Base-by-base conservation (phyloP, 2,329 filamentous ascomycete species). In the Microdochium trichocladiopsis region DNA sequence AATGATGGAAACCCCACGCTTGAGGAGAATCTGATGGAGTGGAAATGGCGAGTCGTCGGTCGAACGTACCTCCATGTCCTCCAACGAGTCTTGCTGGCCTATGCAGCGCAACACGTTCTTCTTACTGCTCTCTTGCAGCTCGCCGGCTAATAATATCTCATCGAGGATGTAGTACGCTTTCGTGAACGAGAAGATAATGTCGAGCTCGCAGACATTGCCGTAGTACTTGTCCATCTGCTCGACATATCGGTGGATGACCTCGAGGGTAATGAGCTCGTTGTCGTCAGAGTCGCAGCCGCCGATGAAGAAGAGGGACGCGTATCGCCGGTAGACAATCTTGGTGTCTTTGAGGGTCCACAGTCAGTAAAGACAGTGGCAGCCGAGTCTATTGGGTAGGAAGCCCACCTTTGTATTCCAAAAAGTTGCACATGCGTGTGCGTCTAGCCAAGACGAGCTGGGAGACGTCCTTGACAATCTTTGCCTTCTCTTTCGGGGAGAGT, bases 141-240 rank as follows among this genome's bases (percentile, higher is more conserved):
- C 94, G 55, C 94, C 94, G 5, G 94, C 94, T 60, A 99, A 79
- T 59, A 99, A 78, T 56, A 99, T 81, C 74, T 99, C 94, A 69
- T 99, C 94, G 48, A 99, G 83, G 61, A 99, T 99, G 73, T 97
- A 99, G 73, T 99, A 99, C 55, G 94, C 94, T 73, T 99, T 99
- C 63, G 96, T 95, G 71, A 99, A 99, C 69, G 96, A 97, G 82
- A 99, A 99, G 71, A 99, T 99, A 73, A 97, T 96, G 71, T 97
- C 92, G 58, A 99, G 83, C 76, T 99, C 94, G 84, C 94, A 99
- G 55, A 99, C 94, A 71, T 99, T 99, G 71, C 94, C 94, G 72
- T 97, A 99, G 77, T 99, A 99, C 72, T 99, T 99, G 80, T 99
- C 94, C 94, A 99, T 99, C 75, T 99, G 94, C 73, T 99, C 94